Evolutionary conservation across 805 yeast genomes (phyloP).

Genomic region (Metschnikowia corniflorae): DNA sequence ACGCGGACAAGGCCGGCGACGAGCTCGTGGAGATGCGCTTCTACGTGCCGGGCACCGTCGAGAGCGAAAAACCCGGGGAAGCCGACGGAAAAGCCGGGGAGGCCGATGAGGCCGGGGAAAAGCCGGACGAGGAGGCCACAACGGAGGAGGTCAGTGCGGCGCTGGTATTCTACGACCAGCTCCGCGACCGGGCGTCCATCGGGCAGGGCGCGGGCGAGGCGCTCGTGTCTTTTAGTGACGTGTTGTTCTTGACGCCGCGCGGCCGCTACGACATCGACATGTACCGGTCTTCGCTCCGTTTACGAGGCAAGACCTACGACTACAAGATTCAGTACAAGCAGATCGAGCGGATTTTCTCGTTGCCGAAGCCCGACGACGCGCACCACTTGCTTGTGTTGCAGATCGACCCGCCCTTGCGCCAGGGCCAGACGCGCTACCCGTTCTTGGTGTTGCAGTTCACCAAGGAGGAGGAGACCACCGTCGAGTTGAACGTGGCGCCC

Average conservation of each 20-base stretch:
- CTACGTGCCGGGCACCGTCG: conserved; percentile 85
- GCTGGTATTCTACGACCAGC: conserved; percentile 79
- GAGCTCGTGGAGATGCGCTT: conserved; percentile 93
- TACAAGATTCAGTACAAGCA: conserved; percentile 90
- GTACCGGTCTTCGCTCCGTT: conserved; percentile 79
- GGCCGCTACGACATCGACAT: conserved; percentile 97
- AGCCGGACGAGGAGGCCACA: conserved; percentile 34
- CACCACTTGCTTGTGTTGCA: conserved; percentile 87
- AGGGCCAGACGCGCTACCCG: conserved; percentile 96
- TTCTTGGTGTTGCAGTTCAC: conserved; percentile 86
- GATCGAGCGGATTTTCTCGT: conserved; percentile 82
- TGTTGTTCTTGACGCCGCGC: conserved; percentile 92
- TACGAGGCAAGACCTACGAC: conserved; percentile 97
- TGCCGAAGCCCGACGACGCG: conserved; percentile 92
- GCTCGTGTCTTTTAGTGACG: conserved; percentile 86
- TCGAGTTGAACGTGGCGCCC: conserved; percentile 81
- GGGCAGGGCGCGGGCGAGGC: conserved; percentile 95
- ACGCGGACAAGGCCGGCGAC: conserved; percentile 76
- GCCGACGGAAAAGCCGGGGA: conserved; percentile 27
- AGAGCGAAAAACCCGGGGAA: conserved; percentile 44
- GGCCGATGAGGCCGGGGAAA: conserved; percentile 27
- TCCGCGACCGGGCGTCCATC: conserved; percentile 89
- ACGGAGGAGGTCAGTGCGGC: conserved; percentile 71
- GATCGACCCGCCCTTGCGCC: conserved; percentile 95
- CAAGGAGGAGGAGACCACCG: conserved; percentile 86